Base-by-base conservation (phyloP, 2,329 filamentous ascomycete genomes). In the Monosporascus sp. region DNA sequence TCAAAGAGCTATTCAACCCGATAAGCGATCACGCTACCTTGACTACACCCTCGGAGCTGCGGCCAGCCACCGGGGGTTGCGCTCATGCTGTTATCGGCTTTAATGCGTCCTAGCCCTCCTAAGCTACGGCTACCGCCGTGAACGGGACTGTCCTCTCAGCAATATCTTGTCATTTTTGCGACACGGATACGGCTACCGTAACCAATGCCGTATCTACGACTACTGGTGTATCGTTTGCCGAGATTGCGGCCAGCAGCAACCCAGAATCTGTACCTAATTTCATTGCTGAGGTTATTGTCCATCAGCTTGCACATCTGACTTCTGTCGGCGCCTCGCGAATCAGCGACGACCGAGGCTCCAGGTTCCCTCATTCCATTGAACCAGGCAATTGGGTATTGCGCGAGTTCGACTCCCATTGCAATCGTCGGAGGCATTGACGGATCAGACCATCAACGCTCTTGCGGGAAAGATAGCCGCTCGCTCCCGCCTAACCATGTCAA, bases 331-430 rank as follows among this genome's bases (percentile, higher is more conserved):
- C 27, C 17, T n/a, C 20, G 18, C 38, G 14, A 14, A 53, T 60
- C 27, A 38, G 52, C 17, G 41, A 22, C n/a, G 7, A 47, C 27
- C 18, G 47, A 6, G 50, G 54, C 15, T 56, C 54, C 1, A 54
- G 52, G 54, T 27, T 54, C 52, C 2, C 54, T 54, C 4, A 49
- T 56, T 5, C 52, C 6, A 49, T 54, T 6, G 54, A 56, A 45
- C 45, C 52, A 11, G 52, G 54, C 7, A 56, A 56, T 36, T 56
- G 54, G 54, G 25, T 52, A n/a, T 47, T 46, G 46, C 49, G 49
- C 34, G 47, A 56, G 44, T 56, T 54, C 38, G 36, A 49, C n/a
- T 47, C 15, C 38, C 47, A 1, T 46, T 52, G 47, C 52, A 57
- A 31, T 50, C 52, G 8, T 57, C 51, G 20, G 55, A 51, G 37